Evolutionary conservation across 2,329 filamentous ascomycete species (phyloP).

Genomic region (Pseudocercospora cruenta): DNA sequence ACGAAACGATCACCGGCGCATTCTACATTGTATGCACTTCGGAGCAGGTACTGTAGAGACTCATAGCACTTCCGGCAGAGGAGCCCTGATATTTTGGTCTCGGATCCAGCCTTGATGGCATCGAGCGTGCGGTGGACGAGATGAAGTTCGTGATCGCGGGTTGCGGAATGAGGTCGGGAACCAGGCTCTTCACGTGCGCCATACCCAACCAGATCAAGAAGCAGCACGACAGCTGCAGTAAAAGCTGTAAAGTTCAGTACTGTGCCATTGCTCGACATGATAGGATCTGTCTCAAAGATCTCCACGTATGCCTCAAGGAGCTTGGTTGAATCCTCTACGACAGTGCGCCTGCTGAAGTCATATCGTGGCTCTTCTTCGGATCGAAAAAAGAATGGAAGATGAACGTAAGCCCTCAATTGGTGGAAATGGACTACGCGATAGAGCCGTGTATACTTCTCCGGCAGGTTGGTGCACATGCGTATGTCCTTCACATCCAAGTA

Average conservation of each 20-base stretch:
- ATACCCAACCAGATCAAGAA: constrained; percentile 48
- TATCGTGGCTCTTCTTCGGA: constrained; percentile 43
- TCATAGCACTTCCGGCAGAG: constrained; percentile 15
- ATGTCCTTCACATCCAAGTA: constrained; percentile 18
- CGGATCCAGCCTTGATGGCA: constrained; percentile 12
- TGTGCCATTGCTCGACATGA: constrained; percentile 44
- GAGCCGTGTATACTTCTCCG: constrained; percentile 19
- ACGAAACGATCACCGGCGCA: neutral
- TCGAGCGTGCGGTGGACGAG: constrained; percentile 4
- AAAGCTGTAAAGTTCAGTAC: constrained; percentile 53
- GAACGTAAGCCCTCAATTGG: constrained; percentile 50
- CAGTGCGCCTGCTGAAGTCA: constrained; percentile 44
- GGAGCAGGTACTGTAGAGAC: constrained; percentile 10
- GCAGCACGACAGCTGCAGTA: constrained; percentile 48
- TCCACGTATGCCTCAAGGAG: constrained; percentile 45
- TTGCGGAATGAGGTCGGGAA: neutral
- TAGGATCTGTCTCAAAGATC: constrained; percentile 40
- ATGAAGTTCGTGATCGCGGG: constrained; percentile 11
- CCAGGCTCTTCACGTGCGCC: constrained; percentile 47
- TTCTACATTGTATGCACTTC: constrained; percentile 3
- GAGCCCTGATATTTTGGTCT: neutral
- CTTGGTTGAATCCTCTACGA: constrained; percentile 46
- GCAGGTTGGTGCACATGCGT: constrained; percentile 4
- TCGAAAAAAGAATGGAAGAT: constrained; percentile 51
- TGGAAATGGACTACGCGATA: constrained; percentile 39